Percentiles rank a stretch among this genome's conserved stretches.
Conservation (phyloP, 2,329 filamentous ascomycete species). For the Byssoonygena ceratinophila region DNA sequence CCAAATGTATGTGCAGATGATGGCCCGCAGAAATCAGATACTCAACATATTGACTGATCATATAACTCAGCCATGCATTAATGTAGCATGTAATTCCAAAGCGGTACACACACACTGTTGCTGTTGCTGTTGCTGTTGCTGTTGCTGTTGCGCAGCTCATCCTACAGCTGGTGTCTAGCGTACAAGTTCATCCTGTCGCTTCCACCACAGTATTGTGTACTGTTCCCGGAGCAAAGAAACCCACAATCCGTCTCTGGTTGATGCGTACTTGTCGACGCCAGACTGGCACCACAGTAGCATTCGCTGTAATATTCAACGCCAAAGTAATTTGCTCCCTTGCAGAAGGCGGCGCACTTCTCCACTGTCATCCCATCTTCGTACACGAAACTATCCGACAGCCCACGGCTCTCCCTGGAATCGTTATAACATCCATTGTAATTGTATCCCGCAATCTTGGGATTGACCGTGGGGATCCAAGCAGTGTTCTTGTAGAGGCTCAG, state of each 20-base stretch:
- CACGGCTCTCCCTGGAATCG: constrained; percentile 11
- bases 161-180: not conserved
- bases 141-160: too few species aligned
- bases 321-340: constrained; percentile 11
- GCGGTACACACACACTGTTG: too few species aligned
- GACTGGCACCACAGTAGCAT: constrained; percentile 13
- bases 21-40: too few species aligned
- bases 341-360: constrained; percentile 12
- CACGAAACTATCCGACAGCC: constrained; percentile 9
- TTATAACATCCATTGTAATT: constrained; percentile 13
- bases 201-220: constrained; percentile 14
- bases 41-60: too few species aligned
- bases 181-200: constrained; percentile 14
- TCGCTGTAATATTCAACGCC: constrained; percentile 15
- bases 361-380: constrained; percentile 13
- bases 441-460: constrained; percentile 13
- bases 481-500: constrained; percentile 13
- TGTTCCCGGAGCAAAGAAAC: constrained; percentile 15
- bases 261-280: constrained; percentile 7
- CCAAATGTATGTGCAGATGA: too few species aligned
- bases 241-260: constrained; percentile 13
- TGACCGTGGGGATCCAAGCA: constrained; percentile 10
- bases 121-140: too few species aligned
- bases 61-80: too few species aligned
- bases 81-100: too few species aligned